A percentile compares a stretch with the other conserved stretches of the same genome.
Conservation (phyloP, 73 alveolate species). For the Symbiodinium pilosum region DNA sequence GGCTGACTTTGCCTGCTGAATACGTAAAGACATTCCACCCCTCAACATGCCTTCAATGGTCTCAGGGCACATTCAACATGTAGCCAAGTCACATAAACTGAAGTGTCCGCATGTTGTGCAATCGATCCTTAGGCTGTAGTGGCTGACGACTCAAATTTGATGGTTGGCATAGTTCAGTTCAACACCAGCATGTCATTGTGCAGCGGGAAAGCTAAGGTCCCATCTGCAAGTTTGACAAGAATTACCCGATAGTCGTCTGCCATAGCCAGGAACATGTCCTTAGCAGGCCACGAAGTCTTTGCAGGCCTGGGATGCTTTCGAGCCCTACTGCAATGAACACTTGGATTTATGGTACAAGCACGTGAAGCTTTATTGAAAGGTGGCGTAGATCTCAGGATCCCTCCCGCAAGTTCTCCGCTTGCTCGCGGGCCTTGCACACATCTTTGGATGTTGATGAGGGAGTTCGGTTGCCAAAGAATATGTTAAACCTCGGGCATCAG, state of each 20-base stretch:
- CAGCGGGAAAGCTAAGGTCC: slow-evolving; percentile 24
- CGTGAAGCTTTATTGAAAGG: no score
- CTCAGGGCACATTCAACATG: no score
- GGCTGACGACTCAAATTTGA: no score
- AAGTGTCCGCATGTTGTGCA: slow-evolving; percentile 78
- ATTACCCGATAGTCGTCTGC: slow-evolving; percentile 91
- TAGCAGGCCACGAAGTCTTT: no score
- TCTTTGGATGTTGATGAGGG: slow-evolving; percentile 24
- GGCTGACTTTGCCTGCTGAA: no score
- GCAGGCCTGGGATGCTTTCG: no score
- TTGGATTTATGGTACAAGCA: no score
- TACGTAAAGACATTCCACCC: no score
- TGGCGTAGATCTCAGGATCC: background rate
- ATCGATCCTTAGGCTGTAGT: slow-evolving; percentile 37
- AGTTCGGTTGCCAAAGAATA: slow-evolving; percentile 24
- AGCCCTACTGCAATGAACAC: no score
- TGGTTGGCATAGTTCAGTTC: no score
- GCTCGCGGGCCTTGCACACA: slow-evolving; percentile 67
- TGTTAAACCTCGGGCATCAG: slow-evolving; percentile 56
- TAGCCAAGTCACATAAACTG: slow-evolving; percentile 29
- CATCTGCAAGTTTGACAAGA: slow-evolving; percentile 54
- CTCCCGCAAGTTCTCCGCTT: slow-evolving; percentile 63
- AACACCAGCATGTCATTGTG: no score
- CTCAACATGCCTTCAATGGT: no score
- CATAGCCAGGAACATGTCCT: slow-evolving; percentile 93